phyloP scores from a whole-genome alignment of 225 moss, liverwort and hornwort genomes.

The Asterella californica region DNA sequence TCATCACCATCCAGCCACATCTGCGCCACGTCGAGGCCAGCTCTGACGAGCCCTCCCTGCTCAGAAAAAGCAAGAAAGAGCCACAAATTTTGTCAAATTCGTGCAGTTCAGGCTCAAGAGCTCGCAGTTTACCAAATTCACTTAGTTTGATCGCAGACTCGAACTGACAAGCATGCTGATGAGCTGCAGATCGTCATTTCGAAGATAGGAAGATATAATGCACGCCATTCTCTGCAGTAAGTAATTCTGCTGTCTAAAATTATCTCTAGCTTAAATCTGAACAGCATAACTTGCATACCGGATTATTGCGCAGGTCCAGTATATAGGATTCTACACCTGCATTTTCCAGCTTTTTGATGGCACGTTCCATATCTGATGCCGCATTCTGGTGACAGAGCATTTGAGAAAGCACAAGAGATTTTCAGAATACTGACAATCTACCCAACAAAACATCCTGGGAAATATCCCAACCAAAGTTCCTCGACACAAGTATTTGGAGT shows the following conservation, averaged over 20 bases:
- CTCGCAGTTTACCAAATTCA: background rate
- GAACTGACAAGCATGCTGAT: background rate
- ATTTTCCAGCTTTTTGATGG: constrained; percentile 63
- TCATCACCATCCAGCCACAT: constrained; percentile 98
- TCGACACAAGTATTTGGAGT: too few relatives aligned
- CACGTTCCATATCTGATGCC: constrained; percentile 78
- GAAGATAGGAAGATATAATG: background rate
- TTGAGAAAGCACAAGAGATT: background rate
- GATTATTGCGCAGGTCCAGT: constrained; percentile 93
- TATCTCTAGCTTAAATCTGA: background rate
- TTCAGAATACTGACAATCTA: background rate
- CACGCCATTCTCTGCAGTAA: background rate
- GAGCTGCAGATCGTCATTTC: background rate
- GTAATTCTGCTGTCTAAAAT: background rate
- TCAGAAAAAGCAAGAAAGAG: constrained; percentile 3
- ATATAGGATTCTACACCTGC: constrained; percentile 81
- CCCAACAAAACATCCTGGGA: background rate
- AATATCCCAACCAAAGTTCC: background rate
- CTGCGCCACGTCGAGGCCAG: constrained; percentile 93
- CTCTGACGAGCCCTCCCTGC: constrained; percentile 95
- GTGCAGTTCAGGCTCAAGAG: background rate
- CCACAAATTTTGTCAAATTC: background rate
- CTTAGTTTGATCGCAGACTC: background rate
- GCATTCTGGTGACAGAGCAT: constrained; percentile 57
- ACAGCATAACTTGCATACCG: constrained; percentile 44